phyloP scores from a whole-genome alignment of 192 early-diverging fungal genomes.

The Backusella psychrophila region DNA sequence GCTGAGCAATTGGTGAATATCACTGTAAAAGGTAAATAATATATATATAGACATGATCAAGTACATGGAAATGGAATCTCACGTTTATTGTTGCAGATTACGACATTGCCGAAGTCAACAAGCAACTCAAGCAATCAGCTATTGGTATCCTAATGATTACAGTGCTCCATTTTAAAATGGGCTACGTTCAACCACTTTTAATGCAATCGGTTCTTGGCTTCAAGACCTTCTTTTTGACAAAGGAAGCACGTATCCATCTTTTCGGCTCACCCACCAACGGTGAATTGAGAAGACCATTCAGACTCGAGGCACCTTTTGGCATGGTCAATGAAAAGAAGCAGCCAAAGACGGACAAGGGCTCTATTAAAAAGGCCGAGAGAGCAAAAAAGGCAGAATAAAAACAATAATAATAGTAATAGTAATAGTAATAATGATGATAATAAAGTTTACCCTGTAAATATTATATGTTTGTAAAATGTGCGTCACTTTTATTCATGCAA shows the following conservation, averaged over 20 bases:
- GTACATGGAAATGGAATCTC: neutral
- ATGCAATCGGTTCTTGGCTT: constrained; percentile 83
- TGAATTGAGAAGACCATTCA: constrained; percentile 84
- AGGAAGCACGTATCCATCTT: constrained; percentile 78
- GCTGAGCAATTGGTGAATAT: constrained; percentile 36
- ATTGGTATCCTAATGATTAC: constrained; percentile 70
- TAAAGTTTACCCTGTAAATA: no score
- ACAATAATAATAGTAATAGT: no score
- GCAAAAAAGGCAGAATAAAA: constrained; percentile 35
- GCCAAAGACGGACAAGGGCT: constrained; percentile 49
- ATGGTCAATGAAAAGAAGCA: constrained; percentile 34
- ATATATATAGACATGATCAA: no score
- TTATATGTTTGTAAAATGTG: no score
- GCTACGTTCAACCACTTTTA: constrained; percentile 84
- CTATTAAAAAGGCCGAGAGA: constrained; percentile 57
- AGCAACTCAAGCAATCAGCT: constrained; percentile 67
- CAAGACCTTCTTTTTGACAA: constrained; percentile 66
- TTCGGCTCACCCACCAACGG: constrained; percentile 71
- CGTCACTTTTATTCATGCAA: neutral
- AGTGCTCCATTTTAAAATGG: constrained; percentile 85
- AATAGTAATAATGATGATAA: no score
- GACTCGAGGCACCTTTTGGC: constrained; percentile 72
- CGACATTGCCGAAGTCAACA: constrained; percentile 68
- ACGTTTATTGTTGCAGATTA: constrained; percentile 56
- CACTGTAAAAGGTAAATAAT: constrained; percentile 21